Percentiles rank a stretch among this genome's conserved stretches.
Evolutionary conservation across 2,329 filamentous ascomycete species (phyloP).

Genomic region (Microdochium bolleyi): DNA sequence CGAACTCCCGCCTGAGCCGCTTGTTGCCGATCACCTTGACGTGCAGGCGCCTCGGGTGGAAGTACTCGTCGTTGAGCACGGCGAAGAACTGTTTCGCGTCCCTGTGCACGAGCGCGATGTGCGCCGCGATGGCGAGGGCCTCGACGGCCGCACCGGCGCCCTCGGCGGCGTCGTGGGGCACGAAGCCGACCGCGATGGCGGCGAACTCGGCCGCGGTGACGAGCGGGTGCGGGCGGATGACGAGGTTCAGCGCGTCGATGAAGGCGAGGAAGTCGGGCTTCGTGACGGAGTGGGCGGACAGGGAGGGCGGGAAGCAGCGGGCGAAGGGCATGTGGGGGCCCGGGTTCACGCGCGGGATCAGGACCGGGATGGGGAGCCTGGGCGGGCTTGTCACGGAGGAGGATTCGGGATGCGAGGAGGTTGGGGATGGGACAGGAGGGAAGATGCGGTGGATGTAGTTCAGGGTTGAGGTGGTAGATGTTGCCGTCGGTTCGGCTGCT

Average conservation of each 20-base stretch:
- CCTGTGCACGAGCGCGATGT: constrained; percentile 13
- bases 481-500: neutral
- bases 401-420: neutral
- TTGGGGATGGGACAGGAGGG: neutral
- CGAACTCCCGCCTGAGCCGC: constrained; percentile 11
- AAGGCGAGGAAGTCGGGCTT: constrained; percentile 19
- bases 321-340: constrained; percentile 14
- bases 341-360: constrained; percentile 12
- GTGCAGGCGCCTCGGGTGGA: constrained; percentile 20
- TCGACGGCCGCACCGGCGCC: constrained; percentile 12
- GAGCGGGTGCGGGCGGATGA: constrained; percentile 19
- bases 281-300: constrained; percentile 13
- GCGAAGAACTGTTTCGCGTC: constrained; percentile 17
- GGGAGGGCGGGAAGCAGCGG: constrained; percentile 14
- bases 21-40: constrained; percentile 15
- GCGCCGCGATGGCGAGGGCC: constrained; percentile 9
- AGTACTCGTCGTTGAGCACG: constrained; percentile 20
- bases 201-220: constrained; percentile 14
- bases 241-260: constrained; percentile 26
- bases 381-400: neutral
- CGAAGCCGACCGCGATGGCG: constrained; percentile 13
- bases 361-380: constrained; percentile 10
- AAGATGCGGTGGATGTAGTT: neutral
- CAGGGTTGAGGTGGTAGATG: neutral
- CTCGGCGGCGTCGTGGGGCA: constrained; percentile 17